These are phyloP conservation scores for Xylaria sp. DNA, from an alignment of 2,329 filamentous ascomycete species.

Conservation along the genomic window DNA sequence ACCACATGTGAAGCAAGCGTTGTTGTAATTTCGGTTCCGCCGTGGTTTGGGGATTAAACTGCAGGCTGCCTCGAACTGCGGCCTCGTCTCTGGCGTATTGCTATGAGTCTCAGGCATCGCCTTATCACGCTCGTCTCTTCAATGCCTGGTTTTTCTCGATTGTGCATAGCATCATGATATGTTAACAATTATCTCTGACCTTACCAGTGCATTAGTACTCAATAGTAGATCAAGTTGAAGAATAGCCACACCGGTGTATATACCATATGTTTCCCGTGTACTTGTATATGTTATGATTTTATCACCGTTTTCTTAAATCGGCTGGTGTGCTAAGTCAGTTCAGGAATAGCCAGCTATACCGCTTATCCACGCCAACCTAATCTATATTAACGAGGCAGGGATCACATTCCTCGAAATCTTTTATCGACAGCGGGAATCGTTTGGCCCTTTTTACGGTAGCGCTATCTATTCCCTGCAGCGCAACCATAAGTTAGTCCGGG, in stretches of 20 bases:
- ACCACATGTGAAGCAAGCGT: neutral
- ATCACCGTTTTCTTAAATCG: neutral
- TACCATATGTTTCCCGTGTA: neutral
- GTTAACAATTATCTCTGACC: neutral
- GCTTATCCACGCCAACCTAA: neutral
- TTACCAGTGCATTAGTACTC: neutral
- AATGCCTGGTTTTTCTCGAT: neutral
- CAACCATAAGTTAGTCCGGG: slow-evolving; percentile 3
- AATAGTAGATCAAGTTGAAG: neutral
- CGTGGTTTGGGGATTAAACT: neutral
- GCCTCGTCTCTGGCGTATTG: neutral
- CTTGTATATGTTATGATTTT: neutral
- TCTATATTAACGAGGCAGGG: neutral
- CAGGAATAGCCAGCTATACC: neutral
- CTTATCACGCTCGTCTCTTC: neutral
- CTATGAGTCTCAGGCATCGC: neutral
- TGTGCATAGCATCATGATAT: neutral
- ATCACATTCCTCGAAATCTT: neutral
- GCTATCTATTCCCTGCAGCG: slow-evolving; percentile 8
- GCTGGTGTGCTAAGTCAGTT: neutral
- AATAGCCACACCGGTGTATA: neutral
- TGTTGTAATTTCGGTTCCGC: neutral
- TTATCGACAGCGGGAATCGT: slow-evolving; percentile 1
- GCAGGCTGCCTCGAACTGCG: neutral
- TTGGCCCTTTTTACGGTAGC: neutral